Percentiles rank a stretch among this genome's conserved stretches.
Conservation (phyloP, 2,329 filamentous ascomycete genomes). For the Ophiostoma montium region DNA sequence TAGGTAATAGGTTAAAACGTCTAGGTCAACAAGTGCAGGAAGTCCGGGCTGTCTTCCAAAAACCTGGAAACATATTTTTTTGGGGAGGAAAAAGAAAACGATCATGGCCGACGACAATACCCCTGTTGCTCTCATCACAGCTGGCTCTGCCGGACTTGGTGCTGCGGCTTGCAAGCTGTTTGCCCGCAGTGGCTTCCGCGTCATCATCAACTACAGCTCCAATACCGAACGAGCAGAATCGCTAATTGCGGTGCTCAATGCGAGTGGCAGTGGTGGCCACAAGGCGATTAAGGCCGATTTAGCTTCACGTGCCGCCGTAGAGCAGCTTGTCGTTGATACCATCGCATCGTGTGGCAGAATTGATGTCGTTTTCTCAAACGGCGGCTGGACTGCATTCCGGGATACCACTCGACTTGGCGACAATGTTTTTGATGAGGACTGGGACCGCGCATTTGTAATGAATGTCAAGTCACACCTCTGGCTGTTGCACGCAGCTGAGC, state of each 20-base stretch:
- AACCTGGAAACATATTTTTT: no score
- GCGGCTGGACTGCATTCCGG: constrained; percentile 38
- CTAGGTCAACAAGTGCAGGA: no score
- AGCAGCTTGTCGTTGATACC: constrained; percentile 42
- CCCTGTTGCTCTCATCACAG: constrained; percentile 31
- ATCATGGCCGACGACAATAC: constrained; percentile 1
- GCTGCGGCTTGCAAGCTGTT: constrained; percentile 54
- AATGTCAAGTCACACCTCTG: constrained; percentile 50
- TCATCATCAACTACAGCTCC: constrained; percentile 61
- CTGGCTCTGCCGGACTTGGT: constrained; percentile 52
- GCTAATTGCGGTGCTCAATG: constrained; percentile 40
- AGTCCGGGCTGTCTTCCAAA: no score
- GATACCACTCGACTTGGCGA: constrained; percentile 35
- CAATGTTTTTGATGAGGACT: constrained; percentile 41
- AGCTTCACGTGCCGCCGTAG: constrained; percentile 42
- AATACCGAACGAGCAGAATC: constrained; percentile 44
- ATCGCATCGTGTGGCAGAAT: constrained; percentile 49
- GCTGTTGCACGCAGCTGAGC: constrained; percentile 40
- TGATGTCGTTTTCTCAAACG: constrained; percentile 69
- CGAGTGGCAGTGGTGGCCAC: constrained; percentile 24
- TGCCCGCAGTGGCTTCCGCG: constrained; percentile 50
- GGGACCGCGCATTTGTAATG: constrained; percentile 44
- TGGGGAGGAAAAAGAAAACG: not conserved
- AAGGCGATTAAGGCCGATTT: constrained; percentile 45
- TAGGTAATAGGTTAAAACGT: no score